Evolutionary conservation across 352 stramenopile species (phyloP).

Genomic region (Saprolegnia parasitica): DNA sequence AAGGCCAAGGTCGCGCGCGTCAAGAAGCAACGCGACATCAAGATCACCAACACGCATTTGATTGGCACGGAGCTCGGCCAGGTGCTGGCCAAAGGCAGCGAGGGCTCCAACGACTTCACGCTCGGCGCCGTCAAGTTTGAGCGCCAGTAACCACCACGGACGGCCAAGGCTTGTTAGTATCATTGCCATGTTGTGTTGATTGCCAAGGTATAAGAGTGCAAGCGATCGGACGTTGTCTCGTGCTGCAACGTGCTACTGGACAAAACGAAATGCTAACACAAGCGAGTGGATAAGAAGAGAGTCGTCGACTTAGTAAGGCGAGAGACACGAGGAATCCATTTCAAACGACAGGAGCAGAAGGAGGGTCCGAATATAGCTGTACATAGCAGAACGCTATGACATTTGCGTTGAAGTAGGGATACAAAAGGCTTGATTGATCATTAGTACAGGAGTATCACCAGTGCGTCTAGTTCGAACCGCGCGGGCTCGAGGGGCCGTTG

Average conservation of each 20-base stretch:
- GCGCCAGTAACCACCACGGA: background rate
- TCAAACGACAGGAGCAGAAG: too few species aligned
- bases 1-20: conserved; percentile 62
- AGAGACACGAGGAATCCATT: too few species aligned
- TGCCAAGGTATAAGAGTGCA: background rate
- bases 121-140: conserved; percentile 79
- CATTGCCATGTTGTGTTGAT: background rate
- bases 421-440: too few species aligned
- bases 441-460: too few species aligned
- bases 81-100: conserved; percentile 61
- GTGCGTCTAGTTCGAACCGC: too few species aligned
- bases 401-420: too few species aligned
- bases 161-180: background rate
- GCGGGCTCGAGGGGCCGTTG: background rate
- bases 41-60: conserved; percentile 86
- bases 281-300: too few species aligned
- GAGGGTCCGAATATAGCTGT: too few species aligned
- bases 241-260: background rate
- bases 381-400: background rate
- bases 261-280: background rate
- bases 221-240: background rate
- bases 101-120: conserved; percentile 60
- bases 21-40: conserved; percentile 82
- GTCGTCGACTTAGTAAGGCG: too few species aligned
- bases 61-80: conserved; percentile 82